Percentiles rank a stretch among this genome's conserved stretches.
phyloP scores from a whole-genome alignment of 257 asterid species.

The Echium plantagineum region DNA sequence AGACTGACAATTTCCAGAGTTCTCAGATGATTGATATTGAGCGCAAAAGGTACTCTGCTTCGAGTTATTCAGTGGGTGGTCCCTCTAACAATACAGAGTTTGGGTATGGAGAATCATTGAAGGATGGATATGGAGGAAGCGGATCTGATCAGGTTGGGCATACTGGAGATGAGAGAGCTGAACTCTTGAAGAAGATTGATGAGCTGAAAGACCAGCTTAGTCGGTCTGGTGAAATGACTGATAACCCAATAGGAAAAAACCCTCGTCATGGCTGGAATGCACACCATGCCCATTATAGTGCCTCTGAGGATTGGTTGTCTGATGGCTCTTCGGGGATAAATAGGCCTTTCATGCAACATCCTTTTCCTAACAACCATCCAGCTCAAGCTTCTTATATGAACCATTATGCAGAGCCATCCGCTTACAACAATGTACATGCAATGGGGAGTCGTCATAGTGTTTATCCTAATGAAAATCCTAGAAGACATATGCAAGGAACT shows the following conservation, averaged over 20 bases:
- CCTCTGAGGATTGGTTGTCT: constrained; percentile 24
- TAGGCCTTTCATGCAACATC: constrained; percentile 18
- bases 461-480: constrained; percentile 38
- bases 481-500: constrained; percentile 23
- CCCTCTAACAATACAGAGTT: constrained; percentile 22
- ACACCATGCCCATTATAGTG: constrained; percentile 36
- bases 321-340: constrained; percentile 26
- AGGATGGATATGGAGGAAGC: constrained; percentile 18
- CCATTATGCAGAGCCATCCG: constrained; percentile 32
- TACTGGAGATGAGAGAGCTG: constrained; percentile 43
- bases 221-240: constrained; percentile 37
- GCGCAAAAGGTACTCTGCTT: constrained; percentile 14
- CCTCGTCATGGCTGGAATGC: constrained; percentile 29
- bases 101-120: constrained; percentile 21
- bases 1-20: constrained; percentile 15
- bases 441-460: constrained; percentile 29
- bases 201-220: constrained; percentile 47
- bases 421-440: constrained; percentile 31
- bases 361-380: constrained; percentile 21
- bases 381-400: constrained; percentile 26
- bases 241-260: constrained; percentile 42
- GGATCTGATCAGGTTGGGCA: constrained; percentile 25
- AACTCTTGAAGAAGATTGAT: constrained; percentile 55
- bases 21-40: constrained; percentile 21
- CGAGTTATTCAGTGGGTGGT: constrained; percentile 24